Evolutionary conservation across 805 yeast genomes (phyloP), one percentile per base, ranked within the genome.

Genomic region (Metschnikowia lunata): DNA sequence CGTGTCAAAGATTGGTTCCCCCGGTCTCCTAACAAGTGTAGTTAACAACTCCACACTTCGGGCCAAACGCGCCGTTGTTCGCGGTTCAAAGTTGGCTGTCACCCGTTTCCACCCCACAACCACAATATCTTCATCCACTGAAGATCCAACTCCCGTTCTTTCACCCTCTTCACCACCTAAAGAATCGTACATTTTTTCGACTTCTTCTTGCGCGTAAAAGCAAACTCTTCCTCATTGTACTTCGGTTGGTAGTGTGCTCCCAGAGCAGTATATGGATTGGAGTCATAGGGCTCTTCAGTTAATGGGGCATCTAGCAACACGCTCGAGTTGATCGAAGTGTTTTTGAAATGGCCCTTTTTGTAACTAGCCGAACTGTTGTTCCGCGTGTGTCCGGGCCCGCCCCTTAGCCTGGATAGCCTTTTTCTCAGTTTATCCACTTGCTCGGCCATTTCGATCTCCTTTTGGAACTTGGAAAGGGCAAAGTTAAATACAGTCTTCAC

Each of bases 401-500:
- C 58, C 39, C 68, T 61, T 30, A 61, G 63, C 41, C 64, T 60
- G 31, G 68, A 62, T 32, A 64, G 48, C 34, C 75, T 55, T 36
- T 69, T 71, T 40, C 61, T 41, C 56, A 51, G 57, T 39, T 62
- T 66, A 34, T 69, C 75, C 35, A 61, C 50, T 50, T 66, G 68
- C 44, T 69, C 75, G 40, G 63, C 61, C 47, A 56, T 39, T 49
- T 66, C 68, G 45, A 51, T 49, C 49, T 69, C 57, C 54, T 61
- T 63, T 52, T 72, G 73, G 54, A 67, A 72, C 49, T 72, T 68
- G 46, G 65, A 57, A 46, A 78, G 62, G 8, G 88, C 88, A 38
- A 72, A 67, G 55, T 83, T 75, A 61, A 90, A 89, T 1, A 88
- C 82, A 30, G 79, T 76, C 39, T 70, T 68, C 8, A 90, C 78